phyloP scores from a whole-genome alignment of 2,329 filamentous ascomycete genomes.

The Sclerotinia nivalis region DNA sequence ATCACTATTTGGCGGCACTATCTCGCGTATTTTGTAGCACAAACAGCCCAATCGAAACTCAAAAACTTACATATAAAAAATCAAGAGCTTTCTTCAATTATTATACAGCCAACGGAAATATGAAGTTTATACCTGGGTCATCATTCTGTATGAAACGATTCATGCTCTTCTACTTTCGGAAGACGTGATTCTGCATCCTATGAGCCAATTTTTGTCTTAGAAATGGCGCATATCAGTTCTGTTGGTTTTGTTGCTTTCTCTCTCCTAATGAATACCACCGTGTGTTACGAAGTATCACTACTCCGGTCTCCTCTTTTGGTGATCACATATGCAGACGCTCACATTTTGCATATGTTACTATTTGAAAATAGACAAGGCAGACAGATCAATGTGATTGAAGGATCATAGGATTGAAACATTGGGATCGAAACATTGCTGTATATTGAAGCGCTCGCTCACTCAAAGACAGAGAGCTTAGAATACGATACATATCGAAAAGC shows the following conservation, averaged over 20 bases:
- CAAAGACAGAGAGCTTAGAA: not conserved
- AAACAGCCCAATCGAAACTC: not conserved
- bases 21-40: slow-evolving; percentile 22
- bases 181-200: slow-evolving; percentile 25
- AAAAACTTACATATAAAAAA: not conserved
- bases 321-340: slow-evolving; percentile 17
- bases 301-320: not conserved
- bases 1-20: not conserved
- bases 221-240: slow-evolving; percentile 29
- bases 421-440: not conserved
- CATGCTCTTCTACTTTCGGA: not conserved
- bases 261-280: slow-evolving; percentile 17
- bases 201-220: slow-evolving; percentile 29
- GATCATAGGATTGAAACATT: not conserved
- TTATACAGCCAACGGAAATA: not conserved
- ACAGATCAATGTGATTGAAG: not conserved
- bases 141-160: not conserved
- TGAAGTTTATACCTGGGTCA: not conserved
- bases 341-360: not conserved
- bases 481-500: not conserved
- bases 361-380: not conserved
- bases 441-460: not conserved
- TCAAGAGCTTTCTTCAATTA: not conserved
- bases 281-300: slow-evolving; percentile 8
- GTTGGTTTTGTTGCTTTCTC: not conserved